These are phyloP conservation scores for Ophiocytium majus DNA, from an alignment of 352 stramenopile species.

Conservation along the genomic window DNA sequence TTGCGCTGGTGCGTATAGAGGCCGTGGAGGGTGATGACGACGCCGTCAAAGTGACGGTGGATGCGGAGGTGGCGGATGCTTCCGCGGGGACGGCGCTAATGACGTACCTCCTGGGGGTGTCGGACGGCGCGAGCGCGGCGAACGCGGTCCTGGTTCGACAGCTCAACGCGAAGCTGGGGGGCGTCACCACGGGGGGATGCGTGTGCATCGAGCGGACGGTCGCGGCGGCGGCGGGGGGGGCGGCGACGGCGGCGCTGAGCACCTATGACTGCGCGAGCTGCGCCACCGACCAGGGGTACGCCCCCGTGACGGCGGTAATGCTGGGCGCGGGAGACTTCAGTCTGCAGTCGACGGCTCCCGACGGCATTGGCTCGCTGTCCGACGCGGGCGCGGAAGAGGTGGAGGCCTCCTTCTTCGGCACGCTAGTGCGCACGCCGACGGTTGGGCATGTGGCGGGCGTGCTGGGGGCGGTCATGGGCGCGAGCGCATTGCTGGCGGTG, in stretches of 20 bases:
- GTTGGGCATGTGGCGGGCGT: neutral
- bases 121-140: slow-evolving; percentile 7
- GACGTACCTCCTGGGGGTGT: slow-evolving; percentile 43
- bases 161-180: slow-evolving; percentile 33
- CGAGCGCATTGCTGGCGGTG: neutral
- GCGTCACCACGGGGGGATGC: slow-evolving; percentile 32
- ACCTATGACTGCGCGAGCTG: slow-evolving; percentile 43
- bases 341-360: slow-evolving; percentile 25
- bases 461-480: neutral
- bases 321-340: slow-evolving; percentile 24
- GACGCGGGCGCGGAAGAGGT: no score
- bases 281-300: slow-evolving; percentile 31
- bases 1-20: slow-evolving; percentile 22
- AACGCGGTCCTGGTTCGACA: slow-evolving; percentile 9
- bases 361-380: neutral
- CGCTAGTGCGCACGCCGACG: neutral
- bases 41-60: slow-evolving; percentile 15
- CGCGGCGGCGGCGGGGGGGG: no score
- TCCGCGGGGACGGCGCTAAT: slow-evolving; percentile 37
- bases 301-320: slow-evolving; percentile 26
- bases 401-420: neutral
- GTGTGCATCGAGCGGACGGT: slow-evolving; percentile 6
- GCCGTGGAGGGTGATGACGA: slow-evolving; percentile 26
- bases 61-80: neutral
- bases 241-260: neutral